These are phyloP conservation scores for Parathielavia appendiculata DNA, from an alignment of 495 filamentous ascomycete species.

Conservation along the genomic window DNA sequence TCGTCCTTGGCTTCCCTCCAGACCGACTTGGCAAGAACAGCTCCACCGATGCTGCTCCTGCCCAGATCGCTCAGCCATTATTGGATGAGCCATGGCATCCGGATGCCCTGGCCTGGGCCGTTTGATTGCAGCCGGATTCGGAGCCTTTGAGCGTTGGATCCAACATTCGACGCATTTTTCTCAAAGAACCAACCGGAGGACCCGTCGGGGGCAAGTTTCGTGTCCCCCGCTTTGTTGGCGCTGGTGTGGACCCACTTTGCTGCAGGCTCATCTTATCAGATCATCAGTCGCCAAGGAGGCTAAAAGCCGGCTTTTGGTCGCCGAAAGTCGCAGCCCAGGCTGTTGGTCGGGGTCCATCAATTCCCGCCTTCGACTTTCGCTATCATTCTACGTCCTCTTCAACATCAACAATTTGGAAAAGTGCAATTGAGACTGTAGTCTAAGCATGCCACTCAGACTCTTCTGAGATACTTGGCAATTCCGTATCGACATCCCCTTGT, in stretches of 20 bases:
- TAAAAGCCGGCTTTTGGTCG: background rate
- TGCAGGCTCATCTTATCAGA: constrained; percentile 35
- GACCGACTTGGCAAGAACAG: background rate
- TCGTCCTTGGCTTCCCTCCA: background rate
- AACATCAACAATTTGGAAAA: background rate
- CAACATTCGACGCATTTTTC: background rate
- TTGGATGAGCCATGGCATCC: background rate
- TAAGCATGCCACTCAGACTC: too few species aligned
- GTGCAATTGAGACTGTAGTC: too few species aligned
- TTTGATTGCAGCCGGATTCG: background rate
- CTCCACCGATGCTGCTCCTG: background rate
- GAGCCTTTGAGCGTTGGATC: background rate
- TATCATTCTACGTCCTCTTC: background rate
- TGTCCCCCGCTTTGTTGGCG: background rate
- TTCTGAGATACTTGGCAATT: too few species aligned
- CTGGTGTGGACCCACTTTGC: background rate
- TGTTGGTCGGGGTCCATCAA: background rate
- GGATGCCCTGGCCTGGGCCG: too few species aligned
- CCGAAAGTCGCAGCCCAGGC: background rate
- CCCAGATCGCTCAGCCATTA: background rate
- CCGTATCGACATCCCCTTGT: too few species aligned
- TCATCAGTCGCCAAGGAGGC: constrained; percentile 17
- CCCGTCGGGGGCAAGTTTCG: background rate
- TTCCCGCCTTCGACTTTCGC: background rate
- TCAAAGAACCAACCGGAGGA: constrained; percentile 2